Evolutionary conservation across 176 grass and related monocot species (phyloP).

Genomic region (Oryza meridionalis): DNA sequence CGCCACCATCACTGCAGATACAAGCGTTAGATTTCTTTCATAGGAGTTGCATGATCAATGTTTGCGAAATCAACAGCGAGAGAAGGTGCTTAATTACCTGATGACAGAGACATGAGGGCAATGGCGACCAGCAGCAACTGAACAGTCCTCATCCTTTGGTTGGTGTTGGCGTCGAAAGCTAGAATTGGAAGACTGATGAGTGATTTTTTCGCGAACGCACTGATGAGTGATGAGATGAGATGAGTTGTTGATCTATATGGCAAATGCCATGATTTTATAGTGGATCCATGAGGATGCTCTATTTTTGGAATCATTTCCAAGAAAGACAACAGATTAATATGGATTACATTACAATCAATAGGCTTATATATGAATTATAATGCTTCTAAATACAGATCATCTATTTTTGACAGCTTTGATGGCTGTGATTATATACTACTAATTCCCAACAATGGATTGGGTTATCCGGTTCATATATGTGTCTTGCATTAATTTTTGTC

Average conservation of each 20-base stretch:
- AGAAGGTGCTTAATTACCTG: background rate
- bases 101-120: conserved; percentile 33
- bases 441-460: too few species aligned
- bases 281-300: background rate
- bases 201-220: background rate
- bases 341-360: background rate
- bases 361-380: background rate
- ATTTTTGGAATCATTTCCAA: background rate
- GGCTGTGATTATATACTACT: too few species aligned
- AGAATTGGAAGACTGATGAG: background rate
- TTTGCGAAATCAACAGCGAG: background rate
- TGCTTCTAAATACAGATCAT: background rate
- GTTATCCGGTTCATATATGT: too few species aligned
- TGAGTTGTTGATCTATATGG: background rate
- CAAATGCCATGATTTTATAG: background rate
- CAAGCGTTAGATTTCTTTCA: background rate
- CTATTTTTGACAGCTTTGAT: too few species aligned
- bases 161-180: background rate
- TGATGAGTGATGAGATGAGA: background rate
- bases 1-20: background rate
- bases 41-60: background rate
- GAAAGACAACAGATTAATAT: background rate
- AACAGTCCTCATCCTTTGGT: conserved; percentile 4
- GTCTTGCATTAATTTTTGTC: too few species aligned
- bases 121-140: background rate